Conservation (phyloP, 2,329 filamentous ascomycete genomes). For the Amauroascus verrucosus region DNA sequence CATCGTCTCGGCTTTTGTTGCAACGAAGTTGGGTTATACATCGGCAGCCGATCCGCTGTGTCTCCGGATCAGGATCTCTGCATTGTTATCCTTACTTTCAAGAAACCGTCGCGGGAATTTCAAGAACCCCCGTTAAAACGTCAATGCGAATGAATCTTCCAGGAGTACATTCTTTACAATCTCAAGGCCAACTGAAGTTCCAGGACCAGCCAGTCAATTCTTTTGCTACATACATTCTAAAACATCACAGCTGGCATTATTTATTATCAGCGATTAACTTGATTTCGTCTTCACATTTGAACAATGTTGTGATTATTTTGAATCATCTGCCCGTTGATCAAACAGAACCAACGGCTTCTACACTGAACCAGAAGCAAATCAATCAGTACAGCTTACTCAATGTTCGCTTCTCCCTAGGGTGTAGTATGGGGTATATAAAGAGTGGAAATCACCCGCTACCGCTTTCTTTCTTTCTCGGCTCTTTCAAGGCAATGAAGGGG, state of each 20-base stretch:
- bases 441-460: not conserved
- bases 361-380: not conserved
- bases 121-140: no score
- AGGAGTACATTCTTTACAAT: no score
- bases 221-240: not conserved
- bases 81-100: not conserved
- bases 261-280: no score
- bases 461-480: not conserved
- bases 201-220: not conserved
- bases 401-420: not conserved
- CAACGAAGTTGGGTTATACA: not conserved
- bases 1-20: not conserved
- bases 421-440: not conserved
- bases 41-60: not conserved
- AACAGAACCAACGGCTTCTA: not conserved
- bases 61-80: not conserved
- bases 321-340: not conserved
- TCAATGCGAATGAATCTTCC: no score
- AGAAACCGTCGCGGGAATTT: not conserved
- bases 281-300: no score
- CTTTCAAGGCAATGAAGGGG: no score
- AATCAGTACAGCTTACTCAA: not conserved
- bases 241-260: not conserved
- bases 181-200: no score
- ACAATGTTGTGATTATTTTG: no score